Conservation (phyloP, 345 rosid species). For the thale cress (Arabidopsis thaliana) region TAIR10.1 NC_003070.9:7412001-7412500, state of each 20-base stretch:
- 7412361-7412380: constrained; percentile 64
- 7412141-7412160: constrained; percentile 62
- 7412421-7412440: constrained; percentile 58
- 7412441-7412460: constrained; percentile 72
- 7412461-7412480: background rate
- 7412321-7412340: constrained; percentile 58
- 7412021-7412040: constrained; percentile 49
- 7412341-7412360: constrained; percentile 69
- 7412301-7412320: constrained; percentile 41
- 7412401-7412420: constrained; percentile 40
- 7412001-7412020: constrained; percentile 57
- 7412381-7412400: constrained; percentile 48
- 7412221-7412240: too few species aligned
- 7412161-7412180: constrained; percentile 50
- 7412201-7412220: too few species aligned
- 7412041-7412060: constrained; percentile 55
- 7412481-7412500: constrained; percentile 3
- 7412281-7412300: too few species aligned
- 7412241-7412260: too few species aligned
- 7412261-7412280: too few species aligned
- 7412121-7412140: constrained; percentile 67
- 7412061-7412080: constrained; percentile 86
- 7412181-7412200: background rate
- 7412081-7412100: constrained; percentile 70
- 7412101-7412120: constrained; percentile 69